Base-by-base conservation (phyloP, 1,284 basidiomycete genomes). In the Prillingera fragicola region DNA sequence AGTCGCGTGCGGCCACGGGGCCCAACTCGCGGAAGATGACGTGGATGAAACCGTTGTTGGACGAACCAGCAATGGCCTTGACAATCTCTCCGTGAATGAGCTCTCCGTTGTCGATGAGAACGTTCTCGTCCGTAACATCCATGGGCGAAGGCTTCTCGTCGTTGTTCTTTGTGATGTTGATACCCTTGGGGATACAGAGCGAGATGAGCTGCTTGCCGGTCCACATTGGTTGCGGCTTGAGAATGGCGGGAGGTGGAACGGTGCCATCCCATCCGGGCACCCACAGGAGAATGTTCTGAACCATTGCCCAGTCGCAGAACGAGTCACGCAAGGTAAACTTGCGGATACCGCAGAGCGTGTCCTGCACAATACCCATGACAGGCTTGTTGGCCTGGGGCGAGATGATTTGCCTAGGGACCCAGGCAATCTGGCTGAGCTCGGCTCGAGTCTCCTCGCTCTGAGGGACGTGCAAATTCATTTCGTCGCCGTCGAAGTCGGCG, bases 391-490 rank as follows among this genome's bases (percentile, higher is more conserved):
- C 94, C 78, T 98, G 95, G 0, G 95, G 95, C 9, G 94, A 97
- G 54, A 98, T 91, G 61, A 98, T 99, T 85, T 98, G 64, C 22
- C 37, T 27, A 32, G 25, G 33, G 13, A 99, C 95, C 92, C 94
- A 98, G 33, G 94, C 92, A 54, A 99, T 94, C 72, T 98, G 92
- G 63, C 86, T 87, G 26, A 98, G 78, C 72, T 99, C 95, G 1
- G 95, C 94, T 45, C 94, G 81, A n/a, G 94, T 97, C 73, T 99
- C 95, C 73, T 98, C 94, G 50, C 87, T 92, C 71, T 99, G 95
- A 8, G 95, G 95, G 27, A 98, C 86, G 69, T 95, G 92, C 85
- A 98, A 88, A 75, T 98, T 98, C 95, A 98, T 98, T 73, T 98
- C 94, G 69, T 99, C 95, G 63, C 95, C 95, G 68, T 98, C 95